A percentile compares a stretch with the other conserved stretches of the same genome.
phyloP scores from a whole-genome alignment of 2,329 filamentous ascomycete genomes.

The Harringtonia aguacate region DNA sequence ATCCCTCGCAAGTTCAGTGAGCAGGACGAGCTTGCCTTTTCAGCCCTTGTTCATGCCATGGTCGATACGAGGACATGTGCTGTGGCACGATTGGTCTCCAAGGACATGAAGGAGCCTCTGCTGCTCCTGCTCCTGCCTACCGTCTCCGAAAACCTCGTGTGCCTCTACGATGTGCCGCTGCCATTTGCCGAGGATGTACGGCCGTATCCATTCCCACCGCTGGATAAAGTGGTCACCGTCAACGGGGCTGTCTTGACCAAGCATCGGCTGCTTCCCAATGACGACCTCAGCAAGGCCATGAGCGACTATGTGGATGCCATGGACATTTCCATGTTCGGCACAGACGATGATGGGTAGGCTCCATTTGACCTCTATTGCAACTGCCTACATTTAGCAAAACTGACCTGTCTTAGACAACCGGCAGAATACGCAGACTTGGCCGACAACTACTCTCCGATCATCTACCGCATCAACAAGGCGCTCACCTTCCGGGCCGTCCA shows the following conservation, averaged over 20 bases:
- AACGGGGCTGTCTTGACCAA: slow-evolving; percentile 69
- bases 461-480: slow-evolving; percentile 84
- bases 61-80: slow-evolving; percentile 79
- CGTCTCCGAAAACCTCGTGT: slow-evolving; percentile 71
- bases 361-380: background rate
- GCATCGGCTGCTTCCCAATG: slow-evolving; percentile 71
- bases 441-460: slow-evolving; percentile 70
- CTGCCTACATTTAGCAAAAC: slow-evolving; percentile 1
- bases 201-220: slow-evolving; percentile 79
- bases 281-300: slow-evolving; percentile 71
- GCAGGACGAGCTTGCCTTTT: slow-evolving; percentile 75
- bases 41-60: slow-evolving; percentile 80
- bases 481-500: slow-evolving; percentile 74
- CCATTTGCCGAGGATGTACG: slow-evolving; percentile 91
- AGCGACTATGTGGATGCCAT: slow-evolving; percentile 85
- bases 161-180: slow-evolving; percentile 78
- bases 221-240: slow-evolving; percentile 82
- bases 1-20: slow-evolving; percentile 68
- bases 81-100: slow-evolving; percentile 73
- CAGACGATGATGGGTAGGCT: slow-evolving; percentile 62
- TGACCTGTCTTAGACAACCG: no score
- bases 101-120: slow-evolving; percentile 69
- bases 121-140: slow-evolving; percentile 71
- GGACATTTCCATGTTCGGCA: slow-evolving; percentile 65
- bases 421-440: slow-evolving; percentile 67